Evolutionary conservation across 495 filamentous ascomycete genomes (phyloP).

Genomic region (Xylaria flabelliformis): DNA sequence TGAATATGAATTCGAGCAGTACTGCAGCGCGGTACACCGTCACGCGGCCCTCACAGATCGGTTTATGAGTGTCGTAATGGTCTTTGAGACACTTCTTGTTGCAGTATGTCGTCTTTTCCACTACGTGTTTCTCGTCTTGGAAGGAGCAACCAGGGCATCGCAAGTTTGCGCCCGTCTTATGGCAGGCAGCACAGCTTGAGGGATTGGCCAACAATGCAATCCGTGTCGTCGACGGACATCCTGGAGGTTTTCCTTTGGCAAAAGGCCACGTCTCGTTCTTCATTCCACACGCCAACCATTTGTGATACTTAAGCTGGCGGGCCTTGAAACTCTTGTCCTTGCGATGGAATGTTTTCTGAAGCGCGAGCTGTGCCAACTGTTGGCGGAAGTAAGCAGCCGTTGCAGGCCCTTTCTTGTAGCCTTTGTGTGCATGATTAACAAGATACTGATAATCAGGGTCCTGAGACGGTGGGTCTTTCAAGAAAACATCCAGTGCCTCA

Average conservation of each 20-base stretch:
- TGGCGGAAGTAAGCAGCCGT: conserved; percentile 16
- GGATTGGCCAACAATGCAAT: background rate
- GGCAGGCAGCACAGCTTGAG: conserved; percentile 15
- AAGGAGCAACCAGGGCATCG: conserved; percentile 15
- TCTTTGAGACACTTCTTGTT: conserved; percentile 19
- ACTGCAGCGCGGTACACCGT: conserved; percentile 11
- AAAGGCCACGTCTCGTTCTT: conserved; percentile 25
- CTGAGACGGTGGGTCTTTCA: conserved; percentile 5
- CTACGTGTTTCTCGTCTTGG: background rate
- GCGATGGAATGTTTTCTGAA: background rate
- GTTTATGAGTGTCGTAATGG: conserved; percentile 1
- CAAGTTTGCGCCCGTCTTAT: conserved; percentile 8
- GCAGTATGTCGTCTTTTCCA: conserved; percentile 24
- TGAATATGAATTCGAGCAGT: conserved; percentile 14
- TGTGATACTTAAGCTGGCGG: conserved; percentile 21
- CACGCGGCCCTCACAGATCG: conserved; percentile 6
- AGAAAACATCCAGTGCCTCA: background rate
- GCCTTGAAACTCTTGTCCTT: conserved; percentile 25
- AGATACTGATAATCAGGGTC: conserved; percentile 21
- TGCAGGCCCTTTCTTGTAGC: background rate
- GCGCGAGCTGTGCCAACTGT: conserved; percentile 14
- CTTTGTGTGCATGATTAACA: background rate
- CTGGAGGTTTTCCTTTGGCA: background rate
- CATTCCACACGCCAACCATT: conserved; percentile 17
- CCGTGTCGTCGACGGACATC: background rate